Percentiles rank a stretch among this genome's conserved stretches.
These are phyloP conservation scores for Spirogloea muscicola DNA, from an alignment of 139 green algal species.

Conservation along the genomic window DNA sequence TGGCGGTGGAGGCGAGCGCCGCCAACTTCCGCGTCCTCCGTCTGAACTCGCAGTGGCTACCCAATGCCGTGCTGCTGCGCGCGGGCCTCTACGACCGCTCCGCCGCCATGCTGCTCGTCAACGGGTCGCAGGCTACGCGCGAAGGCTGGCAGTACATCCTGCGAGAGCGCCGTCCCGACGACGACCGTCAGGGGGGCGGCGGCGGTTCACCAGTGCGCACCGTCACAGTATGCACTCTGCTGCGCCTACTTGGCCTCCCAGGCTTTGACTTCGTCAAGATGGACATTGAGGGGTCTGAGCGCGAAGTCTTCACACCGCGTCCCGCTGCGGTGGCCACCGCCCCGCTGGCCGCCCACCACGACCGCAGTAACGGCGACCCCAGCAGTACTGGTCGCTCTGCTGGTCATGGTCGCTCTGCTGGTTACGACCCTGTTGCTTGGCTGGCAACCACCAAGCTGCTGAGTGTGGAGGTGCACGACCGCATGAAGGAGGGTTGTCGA, in stretches of 20 bases:
- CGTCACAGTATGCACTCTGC: background rate
- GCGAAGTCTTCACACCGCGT: slow-evolving; percentile 15
- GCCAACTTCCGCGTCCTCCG: slow-evolving; percentile 12
- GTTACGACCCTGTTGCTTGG: too few species aligned
- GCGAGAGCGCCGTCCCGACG: background rate
- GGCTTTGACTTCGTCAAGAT: slow-evolving; percentile 33
- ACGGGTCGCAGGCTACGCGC: background rate
- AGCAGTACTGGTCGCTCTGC: too few species aligned
- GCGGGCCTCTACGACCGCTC: slow-evolving; percentile 1
- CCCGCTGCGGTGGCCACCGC: too few species aligned
- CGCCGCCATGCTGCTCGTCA: background rate
- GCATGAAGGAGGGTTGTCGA: too few species aligned
- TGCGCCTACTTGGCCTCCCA: background rate
- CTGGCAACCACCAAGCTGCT: too few species aligned
- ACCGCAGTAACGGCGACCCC: too few species aligned
- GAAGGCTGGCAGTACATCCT: background rate
- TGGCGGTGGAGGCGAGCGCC: slow-evolving; percentile 2
- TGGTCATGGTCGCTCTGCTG: too few species aligned
- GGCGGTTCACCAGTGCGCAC: background rate
- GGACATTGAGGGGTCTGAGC: slow-evolving; percentile 26
- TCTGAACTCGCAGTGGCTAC: background rate
- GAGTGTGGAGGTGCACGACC: too few species aligned
- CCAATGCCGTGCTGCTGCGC: background rate
- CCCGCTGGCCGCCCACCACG: too few species aligned
- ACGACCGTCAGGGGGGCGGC: background rate